Conservation (phyloP, 768 basidiomycete species). For the Clitopilus passeckerianus region DNA sequence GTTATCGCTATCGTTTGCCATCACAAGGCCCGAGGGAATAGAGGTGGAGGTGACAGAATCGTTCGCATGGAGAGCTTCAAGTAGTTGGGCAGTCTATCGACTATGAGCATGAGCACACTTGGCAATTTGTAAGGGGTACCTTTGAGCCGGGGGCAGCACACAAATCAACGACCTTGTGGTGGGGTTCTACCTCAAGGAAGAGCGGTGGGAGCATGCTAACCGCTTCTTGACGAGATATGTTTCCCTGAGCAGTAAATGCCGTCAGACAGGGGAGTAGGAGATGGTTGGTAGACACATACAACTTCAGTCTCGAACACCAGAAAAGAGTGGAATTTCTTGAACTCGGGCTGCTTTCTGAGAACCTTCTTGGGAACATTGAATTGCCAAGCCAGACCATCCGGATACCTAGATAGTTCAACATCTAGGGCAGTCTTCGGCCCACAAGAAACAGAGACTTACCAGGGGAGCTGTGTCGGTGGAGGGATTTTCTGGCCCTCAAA, state of each 20-base stretch:
- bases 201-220: constrained; percentile 99
- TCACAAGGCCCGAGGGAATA: constrained; percentile 77
- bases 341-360: constrained; percentile 81
- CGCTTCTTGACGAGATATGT: constrained; percentile 93
- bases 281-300: constrained; percentile 40
- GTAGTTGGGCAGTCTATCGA: constrained; percentile 83
- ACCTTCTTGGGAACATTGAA: constrained; percentile 88
- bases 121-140: constrained; percentile 29
- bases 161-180: constrained; percentile 92
- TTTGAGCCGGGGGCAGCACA: constrained; percentile 99
- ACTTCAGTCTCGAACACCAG: constrained; percentile 98
- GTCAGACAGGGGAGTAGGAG: not conserved
- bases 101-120: not conserved
- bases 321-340: constrained; percentile 94
- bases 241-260: constrained; percentile 53
- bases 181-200: constrained; percentile 89
- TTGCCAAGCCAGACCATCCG: constrained; percentile 94
- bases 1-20: constrained; percentile 94
- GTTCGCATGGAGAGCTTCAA: constrained; percentile 89
- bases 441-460: constrained; percentile 39
- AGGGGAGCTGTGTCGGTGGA: constrained; percentile 80
- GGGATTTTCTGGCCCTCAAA: constrained; percentile 75
- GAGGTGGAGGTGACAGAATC: constrained; percentile 60
- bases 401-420: constrained; percentile 62
- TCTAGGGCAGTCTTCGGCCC: too few relatives aligned